phyloP scores from a whole-genome alignment of 2,329 filamentous ascomycete species.

The Calonectria naviculata region DNA sequence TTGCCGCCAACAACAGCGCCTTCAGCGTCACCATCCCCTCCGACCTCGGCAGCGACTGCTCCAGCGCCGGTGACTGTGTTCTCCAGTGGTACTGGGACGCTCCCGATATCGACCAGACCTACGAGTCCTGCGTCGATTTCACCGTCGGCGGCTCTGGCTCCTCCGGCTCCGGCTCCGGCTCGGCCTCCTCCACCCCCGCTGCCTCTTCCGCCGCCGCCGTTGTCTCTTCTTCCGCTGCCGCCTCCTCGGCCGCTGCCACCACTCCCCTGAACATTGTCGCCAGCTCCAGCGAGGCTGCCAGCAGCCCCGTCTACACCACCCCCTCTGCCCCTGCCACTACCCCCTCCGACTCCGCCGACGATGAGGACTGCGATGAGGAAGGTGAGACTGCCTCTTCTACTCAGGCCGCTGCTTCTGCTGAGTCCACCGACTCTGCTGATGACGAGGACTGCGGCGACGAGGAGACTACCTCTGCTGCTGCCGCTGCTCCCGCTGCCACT shows the following conservation, averaged over 20 bases:
- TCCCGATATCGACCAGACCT: constrained; percentile 66
- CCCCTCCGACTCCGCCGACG: constrained; percentile 16
- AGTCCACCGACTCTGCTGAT: no score
- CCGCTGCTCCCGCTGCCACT: not conserved
- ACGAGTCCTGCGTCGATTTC: constrained; percentile 73
- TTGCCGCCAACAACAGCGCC: constrained; percentile 56
- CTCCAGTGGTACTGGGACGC: constrained; percentile 75
- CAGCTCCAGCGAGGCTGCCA: constrained; percentile 2
- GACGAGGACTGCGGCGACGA: constrained; percentile 12
- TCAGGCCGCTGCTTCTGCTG: not conserved
- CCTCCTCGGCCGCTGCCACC: constrained; percentile 17
- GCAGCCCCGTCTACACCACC: not conserved
- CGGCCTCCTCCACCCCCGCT: constrained; percentile 14
- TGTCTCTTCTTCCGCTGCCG: constrained; percentile 19
- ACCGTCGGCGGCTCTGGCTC: constrained; percentile 31
- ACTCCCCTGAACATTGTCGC: constrained; percentile 3
- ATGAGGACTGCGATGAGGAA: constrained; percentile 21
- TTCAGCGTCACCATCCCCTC: constrained; percentile 67
- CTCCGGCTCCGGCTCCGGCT: constrained; percentile 12
- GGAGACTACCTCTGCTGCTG: constrained; percentile 4
- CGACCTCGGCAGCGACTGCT: constrained; percentile 57
- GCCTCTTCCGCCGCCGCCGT: constrained; percentile 9
- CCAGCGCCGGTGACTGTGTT: constrained; percentile 59
- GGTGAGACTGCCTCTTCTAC: constrained; percentile 12
- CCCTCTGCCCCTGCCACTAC: constrained; percentile 22